These are phyloP conservation scores for Didymella segeticola DNA, from an alignment of 2,329 filamentous ascomycete species.

Conservation along the genomic window DNA sequence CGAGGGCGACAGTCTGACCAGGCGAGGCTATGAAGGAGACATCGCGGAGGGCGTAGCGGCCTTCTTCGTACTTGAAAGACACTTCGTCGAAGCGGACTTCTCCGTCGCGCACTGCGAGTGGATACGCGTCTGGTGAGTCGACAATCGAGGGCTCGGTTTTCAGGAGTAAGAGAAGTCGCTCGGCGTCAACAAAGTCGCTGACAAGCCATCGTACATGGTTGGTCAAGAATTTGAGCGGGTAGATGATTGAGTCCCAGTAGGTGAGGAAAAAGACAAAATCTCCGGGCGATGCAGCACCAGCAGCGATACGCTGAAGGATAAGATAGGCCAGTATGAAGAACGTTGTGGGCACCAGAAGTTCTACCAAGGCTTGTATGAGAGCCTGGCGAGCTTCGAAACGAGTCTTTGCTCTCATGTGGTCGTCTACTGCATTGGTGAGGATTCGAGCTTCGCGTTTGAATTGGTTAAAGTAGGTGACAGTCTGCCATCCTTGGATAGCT, in stretches of 20 bases:
- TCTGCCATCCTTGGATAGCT: constrained; percentile 55
- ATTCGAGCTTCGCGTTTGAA: constrained; percentile 7
- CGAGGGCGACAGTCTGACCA: constrained; percentile 59
- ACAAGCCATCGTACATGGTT: constrained; percentile 45
- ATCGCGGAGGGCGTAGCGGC: constrained; percentile 45
- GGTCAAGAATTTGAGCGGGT: constrained; percentile 55
- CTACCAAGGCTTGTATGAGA: constrained; percentile 7
- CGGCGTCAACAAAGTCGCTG: constrained; percentile 65
- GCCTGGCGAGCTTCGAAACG: constrained; percentile 2
- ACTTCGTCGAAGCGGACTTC: constrained; percentile 60
- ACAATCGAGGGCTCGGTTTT: constrained; percentile 60
- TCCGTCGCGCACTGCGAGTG: constrained; percentile 53
- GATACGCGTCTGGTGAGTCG: constrained; percentile 41
- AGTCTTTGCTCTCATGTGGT: constrained; percentile 11
- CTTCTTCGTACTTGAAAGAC: constrained; percentile 58
- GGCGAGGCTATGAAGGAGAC: constrained; percentile 56
- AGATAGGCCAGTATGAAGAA: constrained; percentile 51
- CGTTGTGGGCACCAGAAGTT: constrained; percentile 11
- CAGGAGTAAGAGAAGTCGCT: constrained; percentile 63
- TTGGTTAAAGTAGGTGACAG: constrained; percentile 59
- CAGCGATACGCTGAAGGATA: constrained; percentile 55
- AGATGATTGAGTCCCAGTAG: constrained; percentile 41
- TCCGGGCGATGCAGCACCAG: constrained; percentile 59
- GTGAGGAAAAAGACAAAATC: constrained; percentile 58
- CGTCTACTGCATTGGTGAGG: constrained; percentile 2